phyloP scores from a whole-genome alignment of 257 asterid species.

The Gentiana macrophylla region DNA sequence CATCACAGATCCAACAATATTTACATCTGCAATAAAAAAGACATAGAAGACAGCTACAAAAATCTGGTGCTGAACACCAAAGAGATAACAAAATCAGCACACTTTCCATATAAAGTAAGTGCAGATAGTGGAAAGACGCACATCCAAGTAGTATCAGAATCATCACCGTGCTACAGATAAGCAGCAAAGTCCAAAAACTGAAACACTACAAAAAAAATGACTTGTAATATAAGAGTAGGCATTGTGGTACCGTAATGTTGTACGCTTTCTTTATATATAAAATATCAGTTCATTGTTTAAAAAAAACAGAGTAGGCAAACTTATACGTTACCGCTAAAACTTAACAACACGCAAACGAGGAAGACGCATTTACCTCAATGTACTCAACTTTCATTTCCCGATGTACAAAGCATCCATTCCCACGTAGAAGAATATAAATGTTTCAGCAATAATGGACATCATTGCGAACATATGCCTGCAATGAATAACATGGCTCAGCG shows the following conservation, averaged over 20 bases:
- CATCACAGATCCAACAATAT: no score
- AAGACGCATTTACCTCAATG: constrained; percentile 28
- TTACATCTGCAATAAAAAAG: no score
- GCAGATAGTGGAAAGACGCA: constrained; percentile 86
- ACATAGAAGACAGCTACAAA: no score
- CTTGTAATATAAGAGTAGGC: not conserved
- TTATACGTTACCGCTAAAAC: no score
- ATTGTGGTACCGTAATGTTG: not conserved
- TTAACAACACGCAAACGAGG: no score
- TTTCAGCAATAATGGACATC: constrained; percentile 84
- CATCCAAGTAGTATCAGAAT: constrained; percentile 67
- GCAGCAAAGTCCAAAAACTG: constrained; percentile 47
- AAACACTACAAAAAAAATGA: not conserved
- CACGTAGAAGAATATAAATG: constrained; percentile 82
- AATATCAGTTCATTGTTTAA: no score
- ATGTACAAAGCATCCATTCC: constrained; percentile 92
- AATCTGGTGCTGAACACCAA: no score
- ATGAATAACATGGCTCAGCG: constrained; percentile 1
- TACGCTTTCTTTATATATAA: no score
- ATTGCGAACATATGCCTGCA: constrained; percentile 84
- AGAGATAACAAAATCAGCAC: no score
- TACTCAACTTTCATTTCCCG: constrained; percentile 80
- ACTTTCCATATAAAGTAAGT: constrained; percentile 2
- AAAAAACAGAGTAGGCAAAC: not conserved
- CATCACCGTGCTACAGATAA: constrained; percentile 44